Evolutionary conservation across 108 stramenopile species (phyloP).

Genomic region (Poteriospumella lacustris): DNA sequence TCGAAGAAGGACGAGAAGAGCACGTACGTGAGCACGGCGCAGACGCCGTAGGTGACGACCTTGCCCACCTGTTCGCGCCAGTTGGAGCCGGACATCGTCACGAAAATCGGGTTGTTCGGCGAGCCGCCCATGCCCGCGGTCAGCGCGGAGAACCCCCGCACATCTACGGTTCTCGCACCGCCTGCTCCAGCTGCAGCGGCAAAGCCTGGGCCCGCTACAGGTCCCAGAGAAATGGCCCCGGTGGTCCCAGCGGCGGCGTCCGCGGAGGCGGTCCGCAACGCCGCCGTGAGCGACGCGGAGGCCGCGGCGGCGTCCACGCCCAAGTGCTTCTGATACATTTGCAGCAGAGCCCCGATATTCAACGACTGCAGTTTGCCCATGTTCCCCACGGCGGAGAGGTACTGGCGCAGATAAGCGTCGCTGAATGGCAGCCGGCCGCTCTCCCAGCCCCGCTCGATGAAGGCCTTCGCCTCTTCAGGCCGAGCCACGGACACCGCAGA

Average conservation of each 20-base stretch:
- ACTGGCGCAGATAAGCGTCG: conserved; percentile 36
- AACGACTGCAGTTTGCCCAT: conserved; percentile 31
- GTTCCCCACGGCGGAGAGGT: conserved; percentile 37
- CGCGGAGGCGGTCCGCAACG: conserved; percentile 27
- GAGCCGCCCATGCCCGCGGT: not conserved
- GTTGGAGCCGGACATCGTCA: not conserved
- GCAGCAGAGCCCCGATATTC: conserved; percentile 23
- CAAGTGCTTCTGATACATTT: not conserved
- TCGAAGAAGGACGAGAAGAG: not conserved
- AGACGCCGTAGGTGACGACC: not conserved
- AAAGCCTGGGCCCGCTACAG: not conserved
- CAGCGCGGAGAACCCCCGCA: conserved; percentile 32
- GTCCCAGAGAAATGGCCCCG: not conserved
- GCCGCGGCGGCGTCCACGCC: conserved; percentile 14
- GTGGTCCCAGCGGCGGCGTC: conserved; percentile 10
- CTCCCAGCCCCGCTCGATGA: conserved; percentile 22
- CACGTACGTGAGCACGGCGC: not conserved
- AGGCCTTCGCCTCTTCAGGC: no score
- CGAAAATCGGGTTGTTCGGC: conserved; percentile 57
- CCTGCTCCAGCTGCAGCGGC: conserved; percentile 10
- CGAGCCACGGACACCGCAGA: no score
- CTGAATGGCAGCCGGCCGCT: conserved; percentile 26
- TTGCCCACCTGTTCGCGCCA: not conserved
- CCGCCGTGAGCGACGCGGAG: not conserved
- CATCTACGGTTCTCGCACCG: conserved; percentile 38